Conservation (phyloP, 768 basidiomycete species). For the Leccinum rimulosum region DNA sequence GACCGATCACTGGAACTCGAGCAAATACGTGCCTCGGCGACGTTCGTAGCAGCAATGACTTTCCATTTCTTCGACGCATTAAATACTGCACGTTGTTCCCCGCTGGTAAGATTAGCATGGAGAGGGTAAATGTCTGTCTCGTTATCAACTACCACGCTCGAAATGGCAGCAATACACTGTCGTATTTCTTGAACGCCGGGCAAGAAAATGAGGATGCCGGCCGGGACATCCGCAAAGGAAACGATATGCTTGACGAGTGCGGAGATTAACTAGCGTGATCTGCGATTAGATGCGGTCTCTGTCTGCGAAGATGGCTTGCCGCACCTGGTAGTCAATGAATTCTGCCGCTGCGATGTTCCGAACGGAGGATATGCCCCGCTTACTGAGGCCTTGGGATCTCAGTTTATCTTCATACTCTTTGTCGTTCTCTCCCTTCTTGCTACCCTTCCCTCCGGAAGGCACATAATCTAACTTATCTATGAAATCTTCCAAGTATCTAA, state of each 20-base stretch:
- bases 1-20: too few species aligned
- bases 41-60: constrained; percentile 86
- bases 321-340: constrained; percentile 71
- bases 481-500: constrained; percentile 84
- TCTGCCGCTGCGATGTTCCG: constrained; percentile 60
- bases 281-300: not conserved
- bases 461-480: constrained; percentile 56
- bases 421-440: constrained; percentile 27
- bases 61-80: constrained; percentile 64
- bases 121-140: constrained; percentile 66
- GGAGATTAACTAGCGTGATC: constrained; percentile 55
- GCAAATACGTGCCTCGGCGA: constrained; percentile 67
- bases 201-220: constrained; percentile 83
- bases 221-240: constrained; percentile 39
- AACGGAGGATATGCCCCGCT: constrained; percentile 49
- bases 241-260: constrained; percentile 64
- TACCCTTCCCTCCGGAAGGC: constrained; percentile 40
- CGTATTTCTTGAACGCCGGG: constrained; percentile 90
- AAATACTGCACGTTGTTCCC: constrained; percentile 83
- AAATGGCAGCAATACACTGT: constrained; percentile 66
- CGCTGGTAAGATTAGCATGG: constrained; percentile 83
- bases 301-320: constrained; percentile 3
- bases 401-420: constrained; percentile 48
- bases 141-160: constrained; percentile 27
- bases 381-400: constrained; percentile 51